Conservation (phyloP, 768 basidiomycete species). For the Tricholoma flavovirens region DNA sequence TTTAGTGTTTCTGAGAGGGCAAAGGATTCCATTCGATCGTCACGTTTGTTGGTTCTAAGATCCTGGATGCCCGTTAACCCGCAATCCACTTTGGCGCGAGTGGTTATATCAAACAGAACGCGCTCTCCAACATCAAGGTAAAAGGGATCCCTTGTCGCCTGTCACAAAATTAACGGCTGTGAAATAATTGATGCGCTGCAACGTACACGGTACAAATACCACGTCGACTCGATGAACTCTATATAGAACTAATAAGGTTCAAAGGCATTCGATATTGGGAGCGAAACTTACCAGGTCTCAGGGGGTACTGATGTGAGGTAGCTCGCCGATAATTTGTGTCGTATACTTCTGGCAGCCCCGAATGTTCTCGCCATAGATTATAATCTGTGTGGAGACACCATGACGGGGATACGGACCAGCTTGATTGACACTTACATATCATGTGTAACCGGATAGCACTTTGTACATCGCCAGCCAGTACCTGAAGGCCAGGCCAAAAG, state of each 20-base stretch:
- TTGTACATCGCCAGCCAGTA: constrained; percentile 78
- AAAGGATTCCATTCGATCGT: constrained; percentile 98
- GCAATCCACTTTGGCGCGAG: constrained; percentile 76
- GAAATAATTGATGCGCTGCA: not conserved
- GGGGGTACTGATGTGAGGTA: constrained; percentile 72
- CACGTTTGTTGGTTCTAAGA: constrained; percentile 67
- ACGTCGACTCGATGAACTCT: constrained; percentile 96
- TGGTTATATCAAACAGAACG: constrained; percentile 67
- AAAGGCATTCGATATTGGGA: not conserved
- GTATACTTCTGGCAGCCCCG: constrained; percentile 90
- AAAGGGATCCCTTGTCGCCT: constrained; percentile 91
- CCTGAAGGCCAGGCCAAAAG: constrained; percentile 96
- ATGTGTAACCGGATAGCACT: constrained; percentile 92
- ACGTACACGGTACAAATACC: constrained; percentile 86
- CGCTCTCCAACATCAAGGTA: constrained; percentile 91
- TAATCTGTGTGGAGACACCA: constrained; percentile 50
- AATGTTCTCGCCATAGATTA: constrained; percentile 86
- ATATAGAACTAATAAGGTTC: constrained; percentile 15
- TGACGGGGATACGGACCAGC: not conserved
- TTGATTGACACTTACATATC: constrained; percentile 50
- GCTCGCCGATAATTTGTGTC: constrained; percentile 70
- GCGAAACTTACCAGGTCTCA: constrained; percentile 57
- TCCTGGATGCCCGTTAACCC: constrained; percentile 82
- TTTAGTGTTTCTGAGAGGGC: constrained; percentile 91
- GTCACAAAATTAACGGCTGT: constrained; percentile 8